Conservation (phyloP, 306 rosid genomes). For the Begonia peltatifolia region DNA sequence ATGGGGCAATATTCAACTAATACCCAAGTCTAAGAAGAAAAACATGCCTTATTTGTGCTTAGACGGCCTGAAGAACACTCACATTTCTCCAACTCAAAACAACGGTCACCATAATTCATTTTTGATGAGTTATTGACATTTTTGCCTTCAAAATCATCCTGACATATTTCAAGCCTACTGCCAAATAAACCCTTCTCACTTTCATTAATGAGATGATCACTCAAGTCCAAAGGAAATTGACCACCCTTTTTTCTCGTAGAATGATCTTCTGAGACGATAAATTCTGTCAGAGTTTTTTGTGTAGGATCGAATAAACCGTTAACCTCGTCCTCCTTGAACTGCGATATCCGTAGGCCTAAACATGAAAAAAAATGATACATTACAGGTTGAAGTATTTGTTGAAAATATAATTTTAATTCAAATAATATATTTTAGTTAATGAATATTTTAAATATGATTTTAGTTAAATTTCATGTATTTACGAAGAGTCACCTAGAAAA, state of each 20-base stretch:
- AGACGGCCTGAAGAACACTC: conserved; percentile 7
- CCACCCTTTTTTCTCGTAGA: conserved; percentile 17
- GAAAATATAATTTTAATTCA: too few relatives aligned
- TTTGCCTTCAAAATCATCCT: conserved; percentile 17
- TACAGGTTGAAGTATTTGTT: not conserved
- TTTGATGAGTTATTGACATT: conserved; percentile 18
- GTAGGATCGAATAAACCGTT: conserved; percentile 42
- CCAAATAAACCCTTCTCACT: conserved; percentile 26
- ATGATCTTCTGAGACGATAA: conserved; percentile 39
- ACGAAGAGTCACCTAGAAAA: too few relatives aligned
- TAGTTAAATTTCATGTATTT: too few relatives aligned
- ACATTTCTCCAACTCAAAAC: conserved; percentile 19
- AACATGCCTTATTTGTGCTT: conserved; percentile 11
- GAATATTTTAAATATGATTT: too few relatives aligned
- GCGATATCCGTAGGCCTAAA: conserved; percentile 79
- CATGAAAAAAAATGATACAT: conserved; percentile 8
- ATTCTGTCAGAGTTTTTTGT: conserved; percentile 58
- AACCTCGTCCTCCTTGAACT: conserved; percentile 39
- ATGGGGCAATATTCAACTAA: too few relatives aligned
- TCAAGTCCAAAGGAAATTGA: conserved; percentile 18
- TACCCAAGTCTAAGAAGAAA: not conserved
- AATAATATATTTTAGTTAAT: too few relatives aligned
- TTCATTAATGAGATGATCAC: conserved; percentile 21
- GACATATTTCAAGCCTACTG: conserved; percentile 18
- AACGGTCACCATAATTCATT: conserved; percentile 17